Evolutionary conservation across 1,284 basidiomycete genomes (phyloP), one percentile per base, ranked within the genome.

Genomic region (Melampsora americana): DNA sequence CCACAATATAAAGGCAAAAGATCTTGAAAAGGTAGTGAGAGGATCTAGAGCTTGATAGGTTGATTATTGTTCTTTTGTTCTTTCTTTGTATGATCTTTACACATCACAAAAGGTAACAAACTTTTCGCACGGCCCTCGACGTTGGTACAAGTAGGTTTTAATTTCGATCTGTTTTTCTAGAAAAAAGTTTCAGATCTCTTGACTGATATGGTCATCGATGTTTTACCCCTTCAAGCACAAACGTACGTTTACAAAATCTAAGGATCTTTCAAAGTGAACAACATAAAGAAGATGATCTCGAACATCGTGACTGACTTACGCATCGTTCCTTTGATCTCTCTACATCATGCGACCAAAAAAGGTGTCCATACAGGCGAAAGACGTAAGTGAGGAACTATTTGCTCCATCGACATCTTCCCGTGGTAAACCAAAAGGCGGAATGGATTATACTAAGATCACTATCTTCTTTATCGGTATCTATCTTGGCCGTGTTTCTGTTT

Each of bases 301-400:
- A 35, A 35, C 35, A 35, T 3, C 35, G 9, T 35, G 35, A 30
- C 20, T 5, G 12, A 62, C 46, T 5, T 30, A 5, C 9, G 14
- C 14, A 64, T 64, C 30, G 14, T 26, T 62, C 0, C n/a, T 44
- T 71, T 71, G 23, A 44, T 39, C 23, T 39, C 0, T 23, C n/a
- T 44, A 18, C 4, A 32, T 44, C 56, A 30, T 44, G 53, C 50
- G 28, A 61, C 32, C 48, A 48, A 26, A 28, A 16, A 26, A 71
- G 69, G 69, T 56, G 64, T 71, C 11, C 69, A 71, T 64, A 64
- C 69, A 39, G 69, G 69, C 23, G 69, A 71, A 71, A 32, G 69
- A 42, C 60, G 69, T 71, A 32, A 42, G 69, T 71, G 62, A 1
- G 3, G 35, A 9, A 35, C 35, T 35, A 28, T 71, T 28, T n/a